Conservation (phyloP, 805 yeast species). For the Candida gorgasii region DNA sequence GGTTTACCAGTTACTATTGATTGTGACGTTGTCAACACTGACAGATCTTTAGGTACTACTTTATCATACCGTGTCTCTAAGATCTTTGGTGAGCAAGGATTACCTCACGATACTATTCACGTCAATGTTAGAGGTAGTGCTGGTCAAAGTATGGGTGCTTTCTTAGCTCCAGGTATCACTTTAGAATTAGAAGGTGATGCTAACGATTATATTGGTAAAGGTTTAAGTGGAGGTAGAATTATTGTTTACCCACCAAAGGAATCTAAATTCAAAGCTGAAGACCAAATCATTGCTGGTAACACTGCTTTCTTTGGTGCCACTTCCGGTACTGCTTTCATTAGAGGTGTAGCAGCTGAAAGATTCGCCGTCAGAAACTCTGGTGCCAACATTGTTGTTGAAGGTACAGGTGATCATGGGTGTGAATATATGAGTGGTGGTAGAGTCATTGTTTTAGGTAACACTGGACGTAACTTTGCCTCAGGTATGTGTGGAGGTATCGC, state of each 20-base stretch:
- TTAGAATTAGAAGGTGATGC: constrained; percentile 96
- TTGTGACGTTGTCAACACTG: constrained; percentile 92
- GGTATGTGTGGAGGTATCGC: constrained; percentile 99
- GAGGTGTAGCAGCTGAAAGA: constrained; percentile 98
- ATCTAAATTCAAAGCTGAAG: constrained; percentile 87
- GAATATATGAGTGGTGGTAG: constrained; percentile 99
- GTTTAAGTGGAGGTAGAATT: constrained; percentile 92
- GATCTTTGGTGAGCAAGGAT: constrained; percentile 86
- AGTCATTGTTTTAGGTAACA: constrained; percentile 85
- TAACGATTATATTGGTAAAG: constrained; percentile 97
- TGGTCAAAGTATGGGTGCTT: constrained; percentile 98
- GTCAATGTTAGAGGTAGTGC: constrained; percentile 92
- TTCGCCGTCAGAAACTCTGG: constrained; percentile 99
- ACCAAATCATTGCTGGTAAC: constrained; percentile 94
- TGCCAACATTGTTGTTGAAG: constrained; percentile 95
- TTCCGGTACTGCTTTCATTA: constrained; percentile 86
- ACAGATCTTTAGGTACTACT: constrained; percentile 94
- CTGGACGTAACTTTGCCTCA: constrained; percentile 93
- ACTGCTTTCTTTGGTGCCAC: constrained; percentile 98
- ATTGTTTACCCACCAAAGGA: constrained; percentile 88
- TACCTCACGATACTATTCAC: constrained; percentile 95
- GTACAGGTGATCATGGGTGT: constrained; percentile 98
- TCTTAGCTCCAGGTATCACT: constrained; percentile 93
- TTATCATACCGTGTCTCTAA: constrained; percentile 92
- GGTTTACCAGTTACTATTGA: constrained; percentile 96